Conservation (phyloP, 257 asterid species). For the Solanum medicagineum region DNA sequence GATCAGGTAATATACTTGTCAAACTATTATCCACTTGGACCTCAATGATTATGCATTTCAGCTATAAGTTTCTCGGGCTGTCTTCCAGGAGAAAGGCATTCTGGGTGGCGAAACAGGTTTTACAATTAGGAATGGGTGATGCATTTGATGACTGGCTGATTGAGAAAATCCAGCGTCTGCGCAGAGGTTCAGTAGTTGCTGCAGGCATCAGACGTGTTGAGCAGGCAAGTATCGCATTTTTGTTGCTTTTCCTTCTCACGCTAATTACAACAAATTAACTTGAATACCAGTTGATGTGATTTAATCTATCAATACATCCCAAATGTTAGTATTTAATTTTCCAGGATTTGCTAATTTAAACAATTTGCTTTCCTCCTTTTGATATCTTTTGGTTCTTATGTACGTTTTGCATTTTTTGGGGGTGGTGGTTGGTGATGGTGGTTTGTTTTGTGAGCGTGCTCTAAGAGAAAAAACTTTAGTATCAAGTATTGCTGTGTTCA, state of each 20-base stretch:
- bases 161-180: slow-evolving; percentile 76
- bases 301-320: background rate
- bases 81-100: slow-evolving; percentile 80
- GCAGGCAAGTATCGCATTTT: slow-evolving; percentile 38
- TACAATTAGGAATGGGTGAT: slow-evolving; percentile 99
- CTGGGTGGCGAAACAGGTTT: slow-evolving; percentile 96
- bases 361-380: background rate
- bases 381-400: background rate
- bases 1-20: slow-evolving; percentile 55
- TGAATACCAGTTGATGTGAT: background rate
- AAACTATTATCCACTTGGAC: background rate
- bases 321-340: background rate
- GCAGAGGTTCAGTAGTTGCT: slow-evolving; percentile 85
- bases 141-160: slow-evolving; percentile 99
- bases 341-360: background rate
- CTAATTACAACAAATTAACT: background rate
- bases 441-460: background rate
- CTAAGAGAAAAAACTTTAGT: background rate
- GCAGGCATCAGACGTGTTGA: slow-evolving; percentile 74
- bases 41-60: background rate
- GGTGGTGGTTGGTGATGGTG: background rate
- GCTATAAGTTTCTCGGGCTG: background rate
- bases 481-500: background rate
- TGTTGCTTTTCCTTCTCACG: background rate
- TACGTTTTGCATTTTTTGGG: background rate